A percentile compares a stretch with the other conserved stretches of the same genome.
Evolutionary conservation across 2,329 filamentous ascomycete species (phyloP).

Genomic region (Cytospora mali): DNA sequence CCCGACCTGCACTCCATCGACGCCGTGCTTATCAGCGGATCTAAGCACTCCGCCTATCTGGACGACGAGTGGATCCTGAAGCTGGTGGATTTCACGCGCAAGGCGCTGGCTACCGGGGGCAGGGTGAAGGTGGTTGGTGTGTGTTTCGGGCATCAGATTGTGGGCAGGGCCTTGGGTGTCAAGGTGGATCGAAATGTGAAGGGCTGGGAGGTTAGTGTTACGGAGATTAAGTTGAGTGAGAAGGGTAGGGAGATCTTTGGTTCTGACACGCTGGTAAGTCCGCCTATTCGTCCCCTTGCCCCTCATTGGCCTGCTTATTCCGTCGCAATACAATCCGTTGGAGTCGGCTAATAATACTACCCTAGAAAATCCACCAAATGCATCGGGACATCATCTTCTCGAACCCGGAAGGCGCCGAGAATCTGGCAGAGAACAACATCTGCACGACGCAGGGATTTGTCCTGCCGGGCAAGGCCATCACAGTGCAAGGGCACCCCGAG

Average conservation of each 20-base stretch:
- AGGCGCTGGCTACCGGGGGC: conserved; percentile 56
- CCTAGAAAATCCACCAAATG: conserved; percentile 71
- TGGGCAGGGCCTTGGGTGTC: conserved; percentile 70
- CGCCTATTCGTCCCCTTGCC: not conserved
- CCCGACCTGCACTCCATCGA: conserved; percentile 75
- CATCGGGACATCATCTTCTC: conserved; percentile 75
- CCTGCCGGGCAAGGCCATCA: conserved; percentile 64
- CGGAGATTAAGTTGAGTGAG: conserved; percentile 66
- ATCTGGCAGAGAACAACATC: conserved; percentile 64
- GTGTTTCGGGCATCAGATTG: conserved; percentile 87
- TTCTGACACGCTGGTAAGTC: conserved; percentile 57
- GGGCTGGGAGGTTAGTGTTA: conserved; percentile 84
- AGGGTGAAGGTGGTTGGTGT: conserved; percentile 74
- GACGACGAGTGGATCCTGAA: conserved; percentile 74
- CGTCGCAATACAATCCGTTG: too few relatives aligned
- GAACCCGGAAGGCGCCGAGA: conserved; percentile 63
- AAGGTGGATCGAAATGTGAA: conserved; percentile 66
- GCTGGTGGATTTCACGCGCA: conserved; percentile 68
- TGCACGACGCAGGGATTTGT: conserved; percentile 85
- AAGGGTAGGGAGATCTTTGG: conserved; percentile 74
- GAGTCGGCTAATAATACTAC: not conserved
- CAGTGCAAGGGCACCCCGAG: conserved; percentile 86
- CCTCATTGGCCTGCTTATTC: not conserved
- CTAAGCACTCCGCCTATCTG: conserved; percentile 74
- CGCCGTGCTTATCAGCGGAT: conserved; percentile 79